Evolutionary conservation across 2,329 filamentous ascomycete genomes (phyloP).

Genomic region (Chrysoporthe cubensis): DNA sequence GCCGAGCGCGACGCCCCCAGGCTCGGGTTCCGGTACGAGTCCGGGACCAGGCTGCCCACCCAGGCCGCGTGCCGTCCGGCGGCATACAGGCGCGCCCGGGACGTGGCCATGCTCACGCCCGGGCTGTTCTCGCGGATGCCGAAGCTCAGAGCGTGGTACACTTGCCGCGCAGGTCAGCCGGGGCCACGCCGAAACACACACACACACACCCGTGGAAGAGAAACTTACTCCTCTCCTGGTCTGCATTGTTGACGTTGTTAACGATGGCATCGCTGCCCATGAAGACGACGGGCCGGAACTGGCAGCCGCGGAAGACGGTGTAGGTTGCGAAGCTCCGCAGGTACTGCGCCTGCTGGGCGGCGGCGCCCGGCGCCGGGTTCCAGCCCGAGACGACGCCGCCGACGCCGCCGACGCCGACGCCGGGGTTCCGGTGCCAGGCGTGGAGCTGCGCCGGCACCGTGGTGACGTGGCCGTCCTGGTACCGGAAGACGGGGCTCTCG

Average conservation of each 20-base stretch:
- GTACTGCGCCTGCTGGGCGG: background rate
- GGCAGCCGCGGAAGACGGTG: conserved; percentile 9
- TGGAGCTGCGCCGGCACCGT: background rate
- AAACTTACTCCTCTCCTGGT: background rate
- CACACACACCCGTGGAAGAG: too few relatives aligned
- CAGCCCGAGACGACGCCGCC: background rate
- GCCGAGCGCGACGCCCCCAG: background rate
- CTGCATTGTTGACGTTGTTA: background rate
- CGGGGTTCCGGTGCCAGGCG: background rate
- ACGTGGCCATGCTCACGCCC: conserved; percentile 1
- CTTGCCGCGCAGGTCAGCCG: background rate
- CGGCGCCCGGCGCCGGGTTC: background rate
- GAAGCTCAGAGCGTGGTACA: conserved; percentile 8
- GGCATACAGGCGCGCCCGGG: background rate
- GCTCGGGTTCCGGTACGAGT: conserved; percentile 2
- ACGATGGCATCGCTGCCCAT: background rate
- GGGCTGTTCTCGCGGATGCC: background rate
- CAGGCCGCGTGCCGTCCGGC: background rate
- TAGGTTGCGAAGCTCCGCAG: background rate
- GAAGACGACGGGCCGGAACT: background rate
- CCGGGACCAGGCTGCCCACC: conserved; percentile 11
- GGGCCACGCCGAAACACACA: background rate
- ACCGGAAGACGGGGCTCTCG: background rate
- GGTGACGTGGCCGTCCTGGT: background rate
- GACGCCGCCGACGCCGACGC: background rate